phyloP scores from a whole-genome alignment of 306 rosid species.

The Urtica urens region DNA sequence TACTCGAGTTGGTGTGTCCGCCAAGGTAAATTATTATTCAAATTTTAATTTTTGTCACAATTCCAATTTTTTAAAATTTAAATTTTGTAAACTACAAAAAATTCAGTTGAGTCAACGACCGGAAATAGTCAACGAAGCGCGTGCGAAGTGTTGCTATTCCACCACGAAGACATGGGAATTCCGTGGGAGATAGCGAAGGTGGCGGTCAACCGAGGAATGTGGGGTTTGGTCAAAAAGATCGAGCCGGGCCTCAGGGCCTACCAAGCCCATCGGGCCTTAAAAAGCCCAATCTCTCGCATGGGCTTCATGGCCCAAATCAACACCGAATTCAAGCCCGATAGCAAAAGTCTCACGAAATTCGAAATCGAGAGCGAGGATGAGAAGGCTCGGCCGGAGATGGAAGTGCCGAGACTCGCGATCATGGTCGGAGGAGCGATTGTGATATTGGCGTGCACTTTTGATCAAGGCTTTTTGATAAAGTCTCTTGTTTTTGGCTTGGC shows the following conservation, averaged over 20 bases:
- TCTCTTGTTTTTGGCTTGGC: constrained; percentile 86
- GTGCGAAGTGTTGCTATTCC: constrained; percentile 79
- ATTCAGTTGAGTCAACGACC: constrained; percentile 66
- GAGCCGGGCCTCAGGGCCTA: constrained; percentile 68
- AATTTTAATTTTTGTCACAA: not conserved
- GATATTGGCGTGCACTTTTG: constrained; percentile 71
- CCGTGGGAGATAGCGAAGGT: constrained; percentile 96
- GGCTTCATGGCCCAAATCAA: constrained; percentile 60
- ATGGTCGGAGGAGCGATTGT: constrained; percentile 77
- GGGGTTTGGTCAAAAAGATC: constrained; percentile 92
- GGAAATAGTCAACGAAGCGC: constrained; percentile 53
- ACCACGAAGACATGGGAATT: constrained; percentile 94
- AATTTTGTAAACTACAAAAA: constrained; percentile 7
- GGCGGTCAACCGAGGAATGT: constrained; percentile 88
- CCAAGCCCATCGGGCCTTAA: constrained; percentile 48
- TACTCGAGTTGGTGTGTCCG: constrained; percentile 61
- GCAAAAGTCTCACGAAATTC: constrained; percentile 36
- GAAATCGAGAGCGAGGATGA: constrained; percentile 25
- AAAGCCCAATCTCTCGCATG: constrained; percentile 44
- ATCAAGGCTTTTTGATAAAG: constrained; percentile 74
- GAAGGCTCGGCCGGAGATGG: constrained; percentile 47
- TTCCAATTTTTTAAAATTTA: constrained; percentile 16
- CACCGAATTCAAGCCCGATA: constrained; percentile 47
- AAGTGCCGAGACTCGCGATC: constrained; percentile 50
- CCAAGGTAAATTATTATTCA: constrained; percentile 23